These are phyloP conservation scores for Jasminum sambac DNA, from an alignment of 257 asterid species.

Conservation along the genomic window DNA sequence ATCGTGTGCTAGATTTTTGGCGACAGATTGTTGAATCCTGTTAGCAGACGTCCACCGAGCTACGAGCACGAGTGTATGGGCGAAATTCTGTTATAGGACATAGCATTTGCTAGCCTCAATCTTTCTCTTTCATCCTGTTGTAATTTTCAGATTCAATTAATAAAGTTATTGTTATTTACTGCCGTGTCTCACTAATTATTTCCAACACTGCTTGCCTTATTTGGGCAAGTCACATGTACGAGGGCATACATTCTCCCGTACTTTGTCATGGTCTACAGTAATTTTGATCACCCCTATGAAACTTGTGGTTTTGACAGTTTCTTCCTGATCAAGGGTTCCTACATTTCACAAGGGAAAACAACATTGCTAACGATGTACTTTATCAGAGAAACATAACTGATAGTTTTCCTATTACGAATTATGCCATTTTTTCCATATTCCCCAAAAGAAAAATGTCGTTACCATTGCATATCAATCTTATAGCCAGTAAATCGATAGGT, in stretches of 20 bases:
- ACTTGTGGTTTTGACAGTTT: not conserved
- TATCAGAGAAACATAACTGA: not conserved
- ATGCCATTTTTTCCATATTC: not conserved
- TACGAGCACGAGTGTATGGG: too few species aligned
- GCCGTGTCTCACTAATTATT: too few species aligned
- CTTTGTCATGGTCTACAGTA: not conserved
- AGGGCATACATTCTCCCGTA: not conserved
- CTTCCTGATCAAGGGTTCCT: not conserved
- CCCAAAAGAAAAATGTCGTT: not conserved
- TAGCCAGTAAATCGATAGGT: conserved; percentile 42
- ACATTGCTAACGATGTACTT: not conserved
- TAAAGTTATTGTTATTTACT: too few species aligned
- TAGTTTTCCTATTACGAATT: not conserved
- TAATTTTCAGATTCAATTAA: too few species aligned
- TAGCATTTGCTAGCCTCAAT: too few species aligned
- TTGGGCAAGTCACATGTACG: not conserved
- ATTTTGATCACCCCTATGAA: not conserved
- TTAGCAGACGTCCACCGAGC: too few species aligned
- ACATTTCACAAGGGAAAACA: not conserved
- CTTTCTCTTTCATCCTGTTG: too few species aligned
- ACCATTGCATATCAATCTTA: not conserved
- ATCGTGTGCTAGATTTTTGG: too few species aligned
- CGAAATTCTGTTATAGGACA: too few species aligned
- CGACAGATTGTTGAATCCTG: too few species aligned
- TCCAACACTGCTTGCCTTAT: too few species aligned